phyloP scores from a whole-genome alignment of 768 basidiomycete species.

The Lactarius quietus region DNA sequence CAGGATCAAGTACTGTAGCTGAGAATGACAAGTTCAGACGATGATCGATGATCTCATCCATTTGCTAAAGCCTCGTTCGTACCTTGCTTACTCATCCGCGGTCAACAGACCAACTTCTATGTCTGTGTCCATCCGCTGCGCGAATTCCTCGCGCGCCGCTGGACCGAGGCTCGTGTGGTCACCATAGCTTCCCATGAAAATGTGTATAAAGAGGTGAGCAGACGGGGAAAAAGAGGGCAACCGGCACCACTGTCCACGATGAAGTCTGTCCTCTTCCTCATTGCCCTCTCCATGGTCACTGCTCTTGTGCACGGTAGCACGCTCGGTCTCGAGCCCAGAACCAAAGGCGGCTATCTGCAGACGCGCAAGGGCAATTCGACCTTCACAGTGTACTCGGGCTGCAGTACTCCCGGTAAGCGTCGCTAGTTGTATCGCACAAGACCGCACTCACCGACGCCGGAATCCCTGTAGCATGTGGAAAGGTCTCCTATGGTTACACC shows the following conservation, averaged over 20 bases:
- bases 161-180: neutral
- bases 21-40: neutral
- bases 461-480: slow-evolving; percentile 46
- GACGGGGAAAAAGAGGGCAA: neutral
- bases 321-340: neutral
- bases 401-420: slow-evolving; percentile 43
- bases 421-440: neutral
- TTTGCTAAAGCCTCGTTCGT: neutral
- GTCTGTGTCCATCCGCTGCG: neutral
- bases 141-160: neutral
- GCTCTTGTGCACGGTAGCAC: neutral
- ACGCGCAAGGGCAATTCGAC: slow-evolving; percentile 47
- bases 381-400: slow-evolving; percentile 55
- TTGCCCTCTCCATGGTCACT: neutral
- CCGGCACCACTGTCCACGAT: neutral
- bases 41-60: neutral
- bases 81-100: no score
- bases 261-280: slow-evolving; percentile 2
- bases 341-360: slow-evolving; percentile 51
- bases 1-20: no score
- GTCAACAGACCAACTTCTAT: no score
- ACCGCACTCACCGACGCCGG: neutral
- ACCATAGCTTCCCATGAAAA: neutral
- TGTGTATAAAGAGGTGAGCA: neutral
- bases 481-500: slow-evolving; percentile 46